These are phyloP conservation scores for Nitzschia putrida DNA, from an alignment of 108 stramenopile species.

Conservation along the genomic window DNA sequence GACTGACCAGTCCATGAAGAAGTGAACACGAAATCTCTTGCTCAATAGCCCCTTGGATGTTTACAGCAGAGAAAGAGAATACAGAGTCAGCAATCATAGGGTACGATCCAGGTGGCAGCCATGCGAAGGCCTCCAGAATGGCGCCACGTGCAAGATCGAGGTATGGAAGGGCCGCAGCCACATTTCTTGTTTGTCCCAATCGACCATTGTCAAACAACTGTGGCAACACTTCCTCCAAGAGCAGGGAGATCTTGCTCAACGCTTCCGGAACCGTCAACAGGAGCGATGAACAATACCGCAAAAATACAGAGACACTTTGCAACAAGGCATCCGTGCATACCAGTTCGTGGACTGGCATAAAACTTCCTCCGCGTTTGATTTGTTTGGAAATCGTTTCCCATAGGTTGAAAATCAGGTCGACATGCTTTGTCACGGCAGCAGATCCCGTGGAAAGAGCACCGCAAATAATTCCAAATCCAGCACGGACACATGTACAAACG, in stretches of 20 bases:
- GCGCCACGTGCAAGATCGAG: slow-evolving; percentile 76
- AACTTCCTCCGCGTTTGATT: slow-evolving; percentile 43
- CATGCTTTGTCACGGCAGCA: slow-evolving; percentile 52
- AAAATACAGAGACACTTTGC: slow-evolving; percentile 68
- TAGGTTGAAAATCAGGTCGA: slow-evolving; percentile 54
- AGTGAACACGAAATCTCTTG: slow-evolving; percentile 69
- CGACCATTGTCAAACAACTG: slow-evolving; percentile 60
- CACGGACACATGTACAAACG: slow-evolving; percentile 72
- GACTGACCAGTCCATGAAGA: slow-evolving; percentile 60
- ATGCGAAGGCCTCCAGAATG: slow-evolving; percentile 85
- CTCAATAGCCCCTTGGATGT: slow-evolving; percentile 67
- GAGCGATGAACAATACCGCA: slow-evolving; percentile 73
- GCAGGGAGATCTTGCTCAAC: slow-evolving; percentile 56
- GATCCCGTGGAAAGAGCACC: slow-evolving; percentile 75
- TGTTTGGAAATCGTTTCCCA: slow-evolving; percentile 65
- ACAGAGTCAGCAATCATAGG: slow-evolving; percentile 80
- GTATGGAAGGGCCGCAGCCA: slow-evolving; percentile 48
- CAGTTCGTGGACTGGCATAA: slow-evolving; percentile 64
- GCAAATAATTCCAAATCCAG: slow-evolving; percentile 72
- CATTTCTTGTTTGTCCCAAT: slow-evolving; percentile 49
- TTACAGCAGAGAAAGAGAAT: slow-evolving; percentile 69
- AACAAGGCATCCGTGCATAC: slow-evolving; percentile 72
- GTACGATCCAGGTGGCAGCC: slow-evolving; percentile 87
- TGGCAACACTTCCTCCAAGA: slow-evolving; percentile 76
- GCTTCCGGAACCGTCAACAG: slow-evolving; percentile 83